Base-by-base conservation (phyloP, 2,329 filamentous ascomycete genomes). In the Talaromyces funiculosus region DNA sequence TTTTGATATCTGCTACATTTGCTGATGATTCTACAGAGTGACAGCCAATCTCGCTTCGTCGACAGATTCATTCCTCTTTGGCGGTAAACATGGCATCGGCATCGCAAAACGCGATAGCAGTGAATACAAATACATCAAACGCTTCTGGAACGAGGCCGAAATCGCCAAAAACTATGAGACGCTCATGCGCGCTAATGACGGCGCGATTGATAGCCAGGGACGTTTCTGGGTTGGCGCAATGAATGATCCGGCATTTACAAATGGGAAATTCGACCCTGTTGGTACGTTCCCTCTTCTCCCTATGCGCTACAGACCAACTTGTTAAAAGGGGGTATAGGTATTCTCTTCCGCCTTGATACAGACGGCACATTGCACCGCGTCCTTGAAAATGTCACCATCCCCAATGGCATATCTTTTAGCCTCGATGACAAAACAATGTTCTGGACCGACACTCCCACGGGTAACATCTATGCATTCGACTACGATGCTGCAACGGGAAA, bases 321-420 rank as follows among this genome's bases (percentile, higher is more conserved):
- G 24, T 26, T 20, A 55, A n/a, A n/a, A n/a, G n/a, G 18, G 24
- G 20, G 35, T 43, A 31, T 40, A 62, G 90, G 90, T 59, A 81
- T 85, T 16, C 79, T 95, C 24, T 87, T 87, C 76, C 82, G 86
- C 54, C 87, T 93, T 69, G 81, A 86, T 70, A 77, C 80, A 20
- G 80, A 84, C 68, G 76, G 82, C 38, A 77, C 79, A 24, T 78
- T 86, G 59, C 78, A 82, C 64, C 80, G 82, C 40, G 77, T 87
- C 49, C 79, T 86, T 61, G 76, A 81, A 53, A 78, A 78, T 54
- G 82, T 92, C 64, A 86, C 81, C 31, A 92, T 94, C 65, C 90
- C 90, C 62, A 94, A 94, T 75, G 86, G 88, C 51, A 83, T 90
- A 35, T 86, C 87, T 64, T 94, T 89, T 87, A 90, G 87, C 33